Evolutionary conservation across 495 filamentous ascomycete species (phyloP).

Genomic region (Zalerion maritima): DNA sequence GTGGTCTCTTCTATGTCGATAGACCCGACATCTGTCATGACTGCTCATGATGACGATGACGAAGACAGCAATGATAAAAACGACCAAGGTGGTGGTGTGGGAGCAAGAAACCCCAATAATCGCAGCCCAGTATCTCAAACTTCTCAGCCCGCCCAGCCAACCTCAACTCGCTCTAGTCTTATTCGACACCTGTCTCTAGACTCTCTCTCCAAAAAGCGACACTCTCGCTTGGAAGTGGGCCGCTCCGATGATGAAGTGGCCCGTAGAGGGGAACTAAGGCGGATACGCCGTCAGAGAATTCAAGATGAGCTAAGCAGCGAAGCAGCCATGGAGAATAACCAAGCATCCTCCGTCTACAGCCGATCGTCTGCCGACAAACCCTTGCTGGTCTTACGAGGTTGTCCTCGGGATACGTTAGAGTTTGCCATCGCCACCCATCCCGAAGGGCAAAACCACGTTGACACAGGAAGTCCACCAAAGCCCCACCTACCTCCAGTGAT

Average conservation of each 20-base stretch:
- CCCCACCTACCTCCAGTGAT: too few relatives aligned
- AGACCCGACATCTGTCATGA: slow-evolving; percentile 6
- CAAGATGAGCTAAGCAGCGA: slow-evolving; percentile 35
- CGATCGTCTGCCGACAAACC: too few relatives aligned
- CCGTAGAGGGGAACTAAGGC: slow-evolving; percentile 34
- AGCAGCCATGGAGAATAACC: too few relatives aligned
- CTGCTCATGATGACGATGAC: slow-evolving; percentile 18
- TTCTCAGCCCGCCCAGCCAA: slow-evolving; percentile 22
- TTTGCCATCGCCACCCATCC: too few relatives aligned
- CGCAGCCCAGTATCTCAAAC: slow-evolving; percentile 22
- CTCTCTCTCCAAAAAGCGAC: slow-evolving; percentile 19
- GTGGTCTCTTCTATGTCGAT: slow-evolving; percentile 2
- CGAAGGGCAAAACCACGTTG: too few relatives aligned
- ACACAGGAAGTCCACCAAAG: too few relatives aligned
- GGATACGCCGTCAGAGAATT: slow-evolving; percentile 35
- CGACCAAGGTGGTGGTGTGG: too few relatives aligned
- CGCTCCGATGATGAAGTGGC: slow-evolving; percentile 32
- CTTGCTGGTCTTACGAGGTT: too few relatives aligned
- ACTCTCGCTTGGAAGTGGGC: slow-evolving; percentile 25
- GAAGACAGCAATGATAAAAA: slow-evolving; percentile 24
- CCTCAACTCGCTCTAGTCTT: too few relatives aligned
- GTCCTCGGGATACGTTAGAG: too few relatives aligned
- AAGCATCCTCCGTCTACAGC: too few relatives aligned
- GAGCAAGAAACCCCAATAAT: slow-evolving; percentile 15
- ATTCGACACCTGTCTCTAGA: slow-evolving; percentile 33